Evolutionary conservation across 805 yeast species (phyloP), one percentile per base, ranked within the genome.

Genomic region (Tetrapisispora iriomotensis): DNA sequence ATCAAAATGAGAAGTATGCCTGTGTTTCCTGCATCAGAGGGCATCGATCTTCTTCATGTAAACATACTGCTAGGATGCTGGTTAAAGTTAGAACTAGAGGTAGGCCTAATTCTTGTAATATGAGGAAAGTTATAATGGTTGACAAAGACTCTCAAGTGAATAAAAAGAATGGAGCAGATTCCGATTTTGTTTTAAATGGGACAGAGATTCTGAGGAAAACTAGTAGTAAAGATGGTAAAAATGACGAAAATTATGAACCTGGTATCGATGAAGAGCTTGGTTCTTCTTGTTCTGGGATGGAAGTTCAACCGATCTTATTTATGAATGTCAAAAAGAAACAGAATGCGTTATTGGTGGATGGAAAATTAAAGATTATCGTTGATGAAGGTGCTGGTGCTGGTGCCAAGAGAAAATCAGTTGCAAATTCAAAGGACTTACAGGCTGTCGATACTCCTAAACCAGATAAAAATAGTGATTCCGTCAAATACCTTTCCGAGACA

Each of bases 61-160:
- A 74, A 39, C 98, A 90, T 60, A 75, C 82, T 23, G 68, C 73
- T 38, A 69, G 96, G 34, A 85, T 92, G 19, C 66, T 90, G 29
- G 78, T 88, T 10, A 84, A 86, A 51, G 96, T 90, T 10, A 71
- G 95, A 21, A 75, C 84, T n/a, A 73, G 95, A 43, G 98, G 97
- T 1, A 64, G 97, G 34, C 96, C 96, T 0, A 67, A 74, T 21
- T 69, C 76, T 8, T 19, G 50, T 30, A 76, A 71, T 37, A 74
- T 54, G 18, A 47, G 60, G 20, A 56, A 57, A 36, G 61, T 53
- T 23, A 57, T 55, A 19, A 45, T 53, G 47, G 64, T 55, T 17
- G 62, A 59, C 34, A 47, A 48, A 2, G 48, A 47, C 14, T 54
- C 60, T 8, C 51, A 50, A 32, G 54, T 54, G 9, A 44, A 45